Evolutionary conservation across 208 protist genomes (phyloP), one percentile per base, ranked within the genome.

Genomic region (Naegleria fowleri): DNA sequence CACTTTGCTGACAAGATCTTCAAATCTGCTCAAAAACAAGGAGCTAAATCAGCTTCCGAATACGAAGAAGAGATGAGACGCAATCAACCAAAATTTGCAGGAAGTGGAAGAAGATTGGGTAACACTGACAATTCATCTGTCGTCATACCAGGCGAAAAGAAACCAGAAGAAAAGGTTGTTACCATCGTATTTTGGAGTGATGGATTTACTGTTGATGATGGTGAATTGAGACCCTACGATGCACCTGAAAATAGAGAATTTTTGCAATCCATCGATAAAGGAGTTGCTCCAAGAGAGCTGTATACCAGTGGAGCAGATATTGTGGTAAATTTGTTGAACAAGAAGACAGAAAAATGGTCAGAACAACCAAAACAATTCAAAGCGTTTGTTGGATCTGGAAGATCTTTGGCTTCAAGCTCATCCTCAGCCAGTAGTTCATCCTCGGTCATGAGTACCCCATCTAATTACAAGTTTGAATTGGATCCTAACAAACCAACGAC

Each of bases 181-280:
- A 83, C 67, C 0, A 87, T 92, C 9, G 90, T 84, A 15, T 59
- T 92, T 39, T 92, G 33, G 7, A 40, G 39, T 43, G 39, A 92
- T n/a, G 90, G 90, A 33, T 92, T 92, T 58, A 41, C 52, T 39
- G 38, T 92, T 40, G 90, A 92, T 41, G 90, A 92, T 88, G 90
- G 90, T 36, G n/a, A 36, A 48, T 41, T 92, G 15, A 76, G 90
- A 76, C 13, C 2, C 4, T 79, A 76, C 40, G 79, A 84, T 67
- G 90, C 52, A 51, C 90, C 90, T 41, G 5, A 39, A 5, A 92
- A 92, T n/a, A 55, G 22, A 43, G 33, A 90, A 29, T 92, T 92
- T 36, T 48, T 92, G 25, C 15, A 58, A 38, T 51, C 59, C 16
- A 59, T 92, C 0, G 11, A 88, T 67, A 90, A 41, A 5, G 90